Percentiles rank a stretch among this genome's conserved stretches.
These are phyloP conservation scores for Cryptococcus amylolentus DNA, from an alignment of 1,284 basidiomycete genomes.

Conservation along the genomic window DNA sequence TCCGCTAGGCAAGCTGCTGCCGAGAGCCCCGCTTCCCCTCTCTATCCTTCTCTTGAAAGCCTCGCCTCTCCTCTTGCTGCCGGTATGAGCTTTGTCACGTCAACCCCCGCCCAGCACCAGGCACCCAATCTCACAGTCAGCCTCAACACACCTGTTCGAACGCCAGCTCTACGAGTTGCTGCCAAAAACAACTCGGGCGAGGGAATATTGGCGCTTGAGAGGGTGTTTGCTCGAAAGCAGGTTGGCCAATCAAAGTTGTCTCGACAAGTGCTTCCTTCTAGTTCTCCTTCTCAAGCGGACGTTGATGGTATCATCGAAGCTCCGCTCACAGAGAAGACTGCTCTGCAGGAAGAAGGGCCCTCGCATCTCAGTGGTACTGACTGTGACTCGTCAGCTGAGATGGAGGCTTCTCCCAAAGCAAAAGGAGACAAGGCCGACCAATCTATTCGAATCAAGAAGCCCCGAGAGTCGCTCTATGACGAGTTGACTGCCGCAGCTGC, in stretches of 20 bases:
- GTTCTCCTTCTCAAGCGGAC: not conserved
- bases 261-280: conserved; percentile 8
- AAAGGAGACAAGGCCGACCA: conserved; percentile 2
- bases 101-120: not conserved
- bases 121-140: not conserved
- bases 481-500: conserved; percentile 13
- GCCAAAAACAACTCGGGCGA: not conserved
- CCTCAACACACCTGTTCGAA: not conserved
- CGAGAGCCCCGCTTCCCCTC: not conserved
- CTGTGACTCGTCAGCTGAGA: no score
- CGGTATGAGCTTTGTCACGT: not conserved
- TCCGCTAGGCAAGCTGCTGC: not conserved
- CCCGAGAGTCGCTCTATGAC: conserved; percentile 16
- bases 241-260: conserved; percentile 7
- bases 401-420: not conserved
- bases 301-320: not conserved
- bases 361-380: no score
- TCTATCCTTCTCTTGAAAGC: conserved; percentile 1
- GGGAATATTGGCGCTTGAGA: not conserved
- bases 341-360: no score
- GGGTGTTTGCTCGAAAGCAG: not conserved
- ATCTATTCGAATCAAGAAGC: conserved; percentile 9
- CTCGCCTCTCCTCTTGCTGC: not conserved
- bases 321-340: no score
- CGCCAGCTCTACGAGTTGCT: not conserved